phyloP scores from a whole-genome alignment of 768 basidiomycete genomes.

The Galerina marginata region DNA sequence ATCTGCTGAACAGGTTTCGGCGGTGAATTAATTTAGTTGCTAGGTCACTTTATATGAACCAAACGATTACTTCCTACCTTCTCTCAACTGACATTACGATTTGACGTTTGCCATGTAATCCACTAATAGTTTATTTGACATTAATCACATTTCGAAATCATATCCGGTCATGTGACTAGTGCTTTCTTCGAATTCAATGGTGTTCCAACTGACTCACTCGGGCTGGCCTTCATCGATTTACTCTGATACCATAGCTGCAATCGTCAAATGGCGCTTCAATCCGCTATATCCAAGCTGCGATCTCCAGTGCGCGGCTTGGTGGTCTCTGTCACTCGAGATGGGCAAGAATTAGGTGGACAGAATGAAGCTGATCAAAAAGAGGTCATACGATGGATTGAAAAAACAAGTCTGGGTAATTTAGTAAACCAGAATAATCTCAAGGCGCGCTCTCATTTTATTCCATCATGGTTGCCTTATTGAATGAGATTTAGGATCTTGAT shows the following conservation, averaged over 20 bases:
- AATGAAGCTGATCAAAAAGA: conserved; percentile 67
- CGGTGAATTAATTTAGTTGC: too few relatives aligned
- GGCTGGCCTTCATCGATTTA: conserved; percentile 41
- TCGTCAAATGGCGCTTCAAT: conserved; percentile 59
- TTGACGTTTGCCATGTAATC: too few relatives aligned
- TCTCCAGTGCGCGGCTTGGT: conserved; percentile 64
- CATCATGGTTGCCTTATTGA: not conserved
- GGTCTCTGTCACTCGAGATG: conserved; percentile 48
- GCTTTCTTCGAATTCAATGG: conserved; percentile 8
- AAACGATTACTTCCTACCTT: too few relatives aligned
- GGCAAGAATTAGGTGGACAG: conserved; percentile 50
- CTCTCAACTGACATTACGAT: too few relatives aligned
- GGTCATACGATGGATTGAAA: conserved; percentile 74
- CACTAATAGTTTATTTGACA: too few relatives aligned
- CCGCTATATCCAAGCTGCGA: conserved; percentile 50
- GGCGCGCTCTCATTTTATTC: conserved; percentile 39
- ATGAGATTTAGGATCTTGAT: conserved; percentile 66
- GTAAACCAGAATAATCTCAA: conserved; percentile 52
- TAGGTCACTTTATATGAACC: too few relatives aligned
- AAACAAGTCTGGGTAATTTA: conserved; percentile 55
- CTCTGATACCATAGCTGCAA: conserved; percentile 33
- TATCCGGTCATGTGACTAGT: too few relatives aligned
- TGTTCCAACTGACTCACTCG: conserved; percentile 37
- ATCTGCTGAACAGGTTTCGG: not conserved
- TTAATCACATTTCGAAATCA: too few relatives aligned